Base-by-base conservation (phyloP, 306 rosid species). In the Abrus precatorius region DNA sequence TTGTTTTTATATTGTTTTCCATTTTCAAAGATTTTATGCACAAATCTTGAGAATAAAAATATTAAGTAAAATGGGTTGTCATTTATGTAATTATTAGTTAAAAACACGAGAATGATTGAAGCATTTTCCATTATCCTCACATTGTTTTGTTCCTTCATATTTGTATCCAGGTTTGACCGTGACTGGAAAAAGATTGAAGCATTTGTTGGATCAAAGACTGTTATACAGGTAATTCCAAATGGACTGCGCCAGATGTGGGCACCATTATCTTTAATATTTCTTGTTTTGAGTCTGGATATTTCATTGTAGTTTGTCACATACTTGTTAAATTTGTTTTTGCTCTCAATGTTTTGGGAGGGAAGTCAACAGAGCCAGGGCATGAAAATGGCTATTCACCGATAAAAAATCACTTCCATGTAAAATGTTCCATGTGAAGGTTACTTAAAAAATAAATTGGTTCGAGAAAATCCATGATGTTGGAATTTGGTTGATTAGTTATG, bases 141-240 rank as follows among this genome's bases (percentile, higher is more conserved):
- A 9, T 56, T 67, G 72, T 41, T 54, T 29, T 20, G 32, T 34
- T 69, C 13, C 28, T 45, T 84, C 36, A 9, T 49, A 48, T 36
- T 12, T 74, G 29, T 55, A 41, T 78, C 36, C 88, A 93, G 96
- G 34, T 93, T 93, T 87, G 97, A 93, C 43, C 97, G 96, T 34
- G 96, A 93, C 81, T 93, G 97, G 97, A 93, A 93, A 79, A 93
- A 93, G 83, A 93, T 93, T 78, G 97, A 89, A 83, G 97, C 97
- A 9, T 93, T 91, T 85, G 55, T 93, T 60, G 94, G 97, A 40
- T 91, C 97, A 5, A 93, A 93, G 86, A 88, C 94, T 40, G 97
- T 88, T 55, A 93, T 93, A 80, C 97, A 89, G 96, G 97, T 93
- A 79, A 75, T 45, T 56, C 45, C 13, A 34, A 69, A 49, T 57